These are phyloP conservation scores for Phellopilus nigrolimitatus DNA, from an alignment of 1,284 basidiomycete species.

Conservation along the genomic window DNA sequence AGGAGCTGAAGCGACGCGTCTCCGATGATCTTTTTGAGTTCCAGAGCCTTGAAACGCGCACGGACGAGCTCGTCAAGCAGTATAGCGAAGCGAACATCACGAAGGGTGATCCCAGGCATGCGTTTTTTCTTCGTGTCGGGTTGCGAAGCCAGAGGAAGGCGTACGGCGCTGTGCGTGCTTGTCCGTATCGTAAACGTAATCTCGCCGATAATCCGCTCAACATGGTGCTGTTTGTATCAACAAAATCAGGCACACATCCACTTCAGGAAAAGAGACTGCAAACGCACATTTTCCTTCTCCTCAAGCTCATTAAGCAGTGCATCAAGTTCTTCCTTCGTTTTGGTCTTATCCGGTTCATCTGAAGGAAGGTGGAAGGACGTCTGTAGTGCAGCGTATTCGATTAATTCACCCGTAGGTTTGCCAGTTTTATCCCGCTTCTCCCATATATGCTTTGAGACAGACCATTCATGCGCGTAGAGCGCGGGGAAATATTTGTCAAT, in stretches of 20 bases:
- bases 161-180: conserved; percentile 35
- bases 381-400: too few species aligned
- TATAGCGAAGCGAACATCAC: conserved; percentile 40
- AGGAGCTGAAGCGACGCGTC: too few species aligned
- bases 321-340: neutral
- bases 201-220: too few species aligned
- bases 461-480: conserved; percentile 34
- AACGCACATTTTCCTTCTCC: conserved; percentile 17
- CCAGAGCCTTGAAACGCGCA: too few species aligned
- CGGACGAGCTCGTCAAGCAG: too few species aligned
- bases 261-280: neutral
- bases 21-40: too few species aligned
- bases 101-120: conserved; percentile 42
- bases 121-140: conserved; percentile 22
- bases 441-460: conserved; percentile 21
- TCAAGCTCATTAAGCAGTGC: conserved; percentile 22
- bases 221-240: conserved; percentile 11
- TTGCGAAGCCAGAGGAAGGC: conserved; percentile 12
- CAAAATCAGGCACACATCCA: too few species aligned
- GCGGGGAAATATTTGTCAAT: conserved; percentile 30
- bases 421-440: too few species aligned
- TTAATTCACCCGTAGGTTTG: too few species aligned
- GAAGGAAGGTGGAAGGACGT: too few species aligned
- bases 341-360: too few species aligned
- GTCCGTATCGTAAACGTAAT: conserved; percentile 20